These are phyloP conservation scores for Cairneyella variabilis DNA, from an alignment of 495 filamentous ascomycete genomes.

Conservation along the genomic window DNA sequence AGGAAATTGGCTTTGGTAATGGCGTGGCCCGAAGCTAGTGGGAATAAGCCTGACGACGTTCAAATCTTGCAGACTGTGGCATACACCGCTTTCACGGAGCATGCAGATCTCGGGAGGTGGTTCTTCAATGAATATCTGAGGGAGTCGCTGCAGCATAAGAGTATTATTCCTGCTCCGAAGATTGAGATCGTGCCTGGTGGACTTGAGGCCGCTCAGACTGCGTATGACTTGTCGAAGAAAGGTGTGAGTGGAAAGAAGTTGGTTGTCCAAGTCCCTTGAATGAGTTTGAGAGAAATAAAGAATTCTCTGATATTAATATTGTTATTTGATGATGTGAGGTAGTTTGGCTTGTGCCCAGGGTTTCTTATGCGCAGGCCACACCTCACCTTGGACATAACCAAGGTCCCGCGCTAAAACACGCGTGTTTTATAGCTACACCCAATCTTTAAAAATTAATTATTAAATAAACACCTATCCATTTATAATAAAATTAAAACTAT, in stretches of 20 bases:
- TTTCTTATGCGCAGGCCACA: too few species aligned
- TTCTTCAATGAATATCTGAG: slow-evolving; percentile 40
- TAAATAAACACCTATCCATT: too few species aligned
- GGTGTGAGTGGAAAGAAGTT: slow-evolving; percentile 11
- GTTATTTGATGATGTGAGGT: too few species aligned
- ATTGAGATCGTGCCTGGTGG: slow-evolving; percentile 41
- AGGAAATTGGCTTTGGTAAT: slow-evolving; percentile 40
- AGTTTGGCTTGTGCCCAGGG: too few species aligned
- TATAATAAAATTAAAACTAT: too few species aligned
- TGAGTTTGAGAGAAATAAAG: too few species aligned
- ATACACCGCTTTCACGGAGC: slow-evolving; percentile 31
- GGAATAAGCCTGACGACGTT: slow-evolving; percentile 32
- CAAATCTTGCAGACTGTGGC: slow-evolving; percentile 39
- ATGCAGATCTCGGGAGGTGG: slow-evolving; percentile 34
- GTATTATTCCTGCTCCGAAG: slow-evolving; percentile 43
- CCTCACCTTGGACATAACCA: too few species aligned
- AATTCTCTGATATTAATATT: too few species aligned
- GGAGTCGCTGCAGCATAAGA: slow-evolving; percentile 36
- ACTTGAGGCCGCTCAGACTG: slow-evolving; percentile 38
- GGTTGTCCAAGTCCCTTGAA: too few species aligned
- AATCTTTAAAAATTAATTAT: too few species aligned
- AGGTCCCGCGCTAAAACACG: too few species aligned
- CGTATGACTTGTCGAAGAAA: slow-evolving; percentile 30
- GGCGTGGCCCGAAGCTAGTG: slow-evolving; percentile 26
- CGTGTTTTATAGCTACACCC: too few species aligned